A percentile compares a stretch with the other conserved stretches of the same genome.
These are phyloP conservation scores for Diversispora eburnea DNA, from an alignment of 192 early-diverging fungal genomes.

Conservation along the genomic window DNA sequence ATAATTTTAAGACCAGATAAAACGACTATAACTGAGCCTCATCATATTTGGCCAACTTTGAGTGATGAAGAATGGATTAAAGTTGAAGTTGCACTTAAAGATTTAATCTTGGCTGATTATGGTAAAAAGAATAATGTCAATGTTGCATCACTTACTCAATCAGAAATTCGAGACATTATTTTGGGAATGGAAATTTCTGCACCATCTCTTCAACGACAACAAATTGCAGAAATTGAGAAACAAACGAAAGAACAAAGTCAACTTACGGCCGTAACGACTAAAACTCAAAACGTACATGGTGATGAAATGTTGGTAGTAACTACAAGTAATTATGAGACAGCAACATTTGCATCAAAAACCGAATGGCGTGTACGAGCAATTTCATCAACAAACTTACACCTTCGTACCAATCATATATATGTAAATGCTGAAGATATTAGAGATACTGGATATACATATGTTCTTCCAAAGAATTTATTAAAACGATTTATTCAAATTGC, in stretches of 20 bases:
- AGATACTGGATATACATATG: conserved; percentile 91
- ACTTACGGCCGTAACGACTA: conserved; percentile 91
- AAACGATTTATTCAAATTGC: conserved; percentile 94
- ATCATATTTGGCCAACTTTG: conserved; percentile 98
- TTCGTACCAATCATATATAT: conserved; percentile 95
- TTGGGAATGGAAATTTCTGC: conserved; percentile 99
- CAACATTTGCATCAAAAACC: conserved; percentile 97
- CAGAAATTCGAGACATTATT: conserved; percentile 98
- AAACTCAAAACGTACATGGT: conserved; percentile 94
- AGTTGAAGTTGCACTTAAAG: conserved; percentile 92
- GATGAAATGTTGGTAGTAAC: conserved; percentile 99
- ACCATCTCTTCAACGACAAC: conserved; percentile 91
- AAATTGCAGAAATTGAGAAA: conserved; percentile 98
- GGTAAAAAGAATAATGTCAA: conserved; percentile 99
- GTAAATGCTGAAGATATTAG: conserved; percentile 95
- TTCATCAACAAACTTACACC: conserved; percentile 89
- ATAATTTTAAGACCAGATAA: conserved; percentile 94
- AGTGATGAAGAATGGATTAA: conserved; percentile 96
- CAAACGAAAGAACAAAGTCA: conserved; percentile 90
- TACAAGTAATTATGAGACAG: conserved; percentile 93
- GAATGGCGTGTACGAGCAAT: conserved; percentile 99
- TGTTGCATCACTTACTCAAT: conserved; percentile 90
- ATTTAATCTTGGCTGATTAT: conserved; percentile 96
- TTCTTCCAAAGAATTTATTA: conserved; percentile 96
- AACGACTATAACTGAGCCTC: conserved; percentile 85